A percentile compares a stretch with the other conserved stretches of the same genome.
Evolutionary conservation across 768 basidiomycete genomes (phyloP).

Genomic region (Tricholoma sp.): DNA sequence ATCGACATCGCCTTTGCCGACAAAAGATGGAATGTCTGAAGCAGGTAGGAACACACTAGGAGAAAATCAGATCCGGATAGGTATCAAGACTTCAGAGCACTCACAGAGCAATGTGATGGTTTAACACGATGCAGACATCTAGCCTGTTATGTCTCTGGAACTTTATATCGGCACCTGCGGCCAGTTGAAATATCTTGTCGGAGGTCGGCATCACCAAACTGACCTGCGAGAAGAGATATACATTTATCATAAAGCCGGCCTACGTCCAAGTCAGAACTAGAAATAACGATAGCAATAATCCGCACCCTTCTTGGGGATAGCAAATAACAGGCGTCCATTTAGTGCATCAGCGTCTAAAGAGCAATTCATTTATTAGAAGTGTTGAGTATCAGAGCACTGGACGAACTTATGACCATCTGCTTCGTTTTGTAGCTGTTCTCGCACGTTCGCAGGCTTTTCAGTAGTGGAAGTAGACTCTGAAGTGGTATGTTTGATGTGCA

Average conservation of each 20-base stretch:
- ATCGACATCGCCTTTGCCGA: constrained; percentile 95
- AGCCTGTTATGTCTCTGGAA: constrained; percentile 83
- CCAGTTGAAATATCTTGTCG: constrained; percentile 5
- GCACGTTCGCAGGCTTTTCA: neutral
- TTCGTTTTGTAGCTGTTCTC: neutral
- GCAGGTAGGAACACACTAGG: constrained; percentile 93
- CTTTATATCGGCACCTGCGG: constrained; percentile 87
- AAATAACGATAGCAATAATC: neutral
- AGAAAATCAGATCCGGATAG: constrained; percentile 1
- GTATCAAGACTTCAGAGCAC: constrained; percentile 21
- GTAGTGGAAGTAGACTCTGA: too few relatives aligned
- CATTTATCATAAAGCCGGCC: constrained; percentile 84
- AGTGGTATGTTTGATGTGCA: too few relatives aligned
- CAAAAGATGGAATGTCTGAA: constrained; percentile 95
- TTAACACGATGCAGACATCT: constrained; percentile 90
- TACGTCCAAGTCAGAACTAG: constrained; percentile 2
- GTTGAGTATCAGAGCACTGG: neutral
- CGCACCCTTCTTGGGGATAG: constrained; percentile 95
- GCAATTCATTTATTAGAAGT: neutral
- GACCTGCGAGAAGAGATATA: constrained; percentile 77
- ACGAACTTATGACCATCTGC: constrained; percentile 11
- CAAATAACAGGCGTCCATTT: constrained; percentile 84
- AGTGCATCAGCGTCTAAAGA: constrained; percentile 65
- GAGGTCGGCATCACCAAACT: neutral
- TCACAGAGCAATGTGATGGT: constrained; percentile 91